A percentile compares a stretch with the other conserved stretches of the same genome.
phyloP scores from a whole-genome alignment of 306 rosid species.

The Rosa rugosa region DNA sequence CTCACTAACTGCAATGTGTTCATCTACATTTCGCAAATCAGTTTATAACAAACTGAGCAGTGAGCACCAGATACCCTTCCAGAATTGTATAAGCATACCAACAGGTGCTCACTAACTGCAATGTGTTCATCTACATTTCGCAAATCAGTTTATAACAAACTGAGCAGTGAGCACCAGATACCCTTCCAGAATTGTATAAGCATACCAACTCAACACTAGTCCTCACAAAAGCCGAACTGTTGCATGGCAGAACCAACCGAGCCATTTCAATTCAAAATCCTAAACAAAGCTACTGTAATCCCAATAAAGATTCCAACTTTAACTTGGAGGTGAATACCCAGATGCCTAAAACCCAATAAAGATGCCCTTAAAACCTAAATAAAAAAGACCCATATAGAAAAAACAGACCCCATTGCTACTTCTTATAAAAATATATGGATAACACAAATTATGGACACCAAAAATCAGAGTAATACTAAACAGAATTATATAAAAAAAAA shows the following conservation, averaged over 20 bases:
- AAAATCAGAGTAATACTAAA: conserved; percentile 32
- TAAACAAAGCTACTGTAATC: conserved; percentile 20
- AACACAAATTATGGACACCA: conserved; percentile 46
- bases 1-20: too few relatives aligned
- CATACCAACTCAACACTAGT: conserved; percentile 10
- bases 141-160: too few relatives aligned
- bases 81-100: too few relatives aligned
- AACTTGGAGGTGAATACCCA: conserved; percentile 19
- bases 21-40: too few relatives aligned
- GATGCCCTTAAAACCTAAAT: conserved; percentile 36
- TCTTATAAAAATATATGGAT: conserved; percentile 39
- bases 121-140: too few relatives aligned
- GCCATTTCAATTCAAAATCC: conserved; percentile 44
- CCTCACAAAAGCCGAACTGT: conserved; percentile 45
- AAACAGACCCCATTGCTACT: conserved; percentile 20
- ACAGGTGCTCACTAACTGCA: too few relatives aligned
- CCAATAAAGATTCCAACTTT: not conserved
- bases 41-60: too few relatives aligned
- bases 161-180: too few relatives aligned
- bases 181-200: too few relatives aligned
- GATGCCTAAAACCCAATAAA: conserved; percentile 27
- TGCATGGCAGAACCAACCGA: conserved; percentile 54
- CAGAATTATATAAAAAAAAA: not conserved
- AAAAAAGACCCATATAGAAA: conserved; percentile 25
- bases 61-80: too few relatives aligned